Conservation (phyloP, 1,284 basidiomycete genomes). For the Phenoliferia sp. region DNA sequence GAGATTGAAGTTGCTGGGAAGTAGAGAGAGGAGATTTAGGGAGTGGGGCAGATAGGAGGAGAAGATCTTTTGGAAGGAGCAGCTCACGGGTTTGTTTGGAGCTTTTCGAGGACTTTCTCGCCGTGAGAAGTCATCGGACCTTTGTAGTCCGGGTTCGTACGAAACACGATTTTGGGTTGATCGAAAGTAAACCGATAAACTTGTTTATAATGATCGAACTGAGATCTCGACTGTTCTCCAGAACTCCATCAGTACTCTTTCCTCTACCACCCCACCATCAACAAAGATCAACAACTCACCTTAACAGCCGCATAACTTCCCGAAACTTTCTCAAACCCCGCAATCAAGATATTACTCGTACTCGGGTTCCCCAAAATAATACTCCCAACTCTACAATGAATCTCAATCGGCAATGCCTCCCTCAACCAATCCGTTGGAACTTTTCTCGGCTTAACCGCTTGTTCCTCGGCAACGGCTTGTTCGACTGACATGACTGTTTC, state of each 20-base stretch:
- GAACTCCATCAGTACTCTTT: conserved; percentile 1
- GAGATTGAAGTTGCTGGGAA: conserved; percentile 1
- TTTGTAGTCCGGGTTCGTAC: conserved; percentile 70
- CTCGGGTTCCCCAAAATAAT: conserved; percentile 77
- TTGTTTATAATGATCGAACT: conserved; percentile 73
- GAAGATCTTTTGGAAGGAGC: not conserved
- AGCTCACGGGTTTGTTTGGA: not conserved
- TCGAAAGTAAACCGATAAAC: conserved; percentile 65
- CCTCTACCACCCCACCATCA: no score
- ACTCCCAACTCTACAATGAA: conserved; percentile 66
- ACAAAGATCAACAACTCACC: conserved; percentile 46
- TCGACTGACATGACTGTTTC: not conserved
- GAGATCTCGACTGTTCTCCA: conserved; percentile 61
- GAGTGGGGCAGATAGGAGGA: not conserved
- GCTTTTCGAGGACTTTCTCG: conserved; percentile 4
- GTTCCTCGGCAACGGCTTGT: not conserved
- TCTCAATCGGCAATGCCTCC: conserved; percentile 72
- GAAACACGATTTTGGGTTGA: conserved; percentile 59
- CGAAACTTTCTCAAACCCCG: conserved; percentile 64
- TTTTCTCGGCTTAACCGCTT: not conserved
- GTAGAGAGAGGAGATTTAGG: not conserved
- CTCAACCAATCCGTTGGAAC: conserved; percentile 63
- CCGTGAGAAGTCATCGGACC: conserved; percentile 51
- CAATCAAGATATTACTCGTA: conserved; percentile 71
- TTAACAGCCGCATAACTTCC: conserved; percentile 74